Base-by-base conservation (phyloP, 2,329 filamentous ascomycete species). In the Scortechinia acanthostroma region DNA sequence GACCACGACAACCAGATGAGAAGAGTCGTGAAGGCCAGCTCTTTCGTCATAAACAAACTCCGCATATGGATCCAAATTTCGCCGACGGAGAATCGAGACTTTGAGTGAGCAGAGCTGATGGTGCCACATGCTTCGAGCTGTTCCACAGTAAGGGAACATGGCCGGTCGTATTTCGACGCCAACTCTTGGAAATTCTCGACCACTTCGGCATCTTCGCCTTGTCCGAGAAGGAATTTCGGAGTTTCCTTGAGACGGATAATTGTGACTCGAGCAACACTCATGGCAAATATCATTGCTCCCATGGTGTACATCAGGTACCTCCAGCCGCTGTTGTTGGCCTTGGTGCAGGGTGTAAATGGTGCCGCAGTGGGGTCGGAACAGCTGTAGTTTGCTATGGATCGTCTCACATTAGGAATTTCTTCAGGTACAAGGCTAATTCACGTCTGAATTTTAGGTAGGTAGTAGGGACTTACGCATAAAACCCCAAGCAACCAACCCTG, bases 1-100 rank as follows among this genome's bases (percentile, higher is more conserved):
- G 76, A 70, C 85, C 85, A 89, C 0, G 77, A 82, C 4, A 84
- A 55, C 76, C 81, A 86, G 49, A 88, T 78, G 47, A 88, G 62
- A 0, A 64, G 49, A 0, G 83, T 89, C 0, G 77, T 83, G 2
- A 80, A 55, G 1, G 65, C 76, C 46, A 88, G 76, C 46, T 69
- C 73, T 44, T 59, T 73, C 1, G 80, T 86, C 0, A 66, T 63
- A 53, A 84, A 89, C 1, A 90, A 71, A 2, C 83, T 84, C 15
- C 69, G 66, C 20, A 89, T 55, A 54, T 90, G 85, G 17, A 72
- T 53, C 3, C 58, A 49, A 3, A 65, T 57, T 42, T 67, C 58
- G 10, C 13, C 35, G 6, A 19, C 14, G 13, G 35, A 40, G 10
- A 40, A 19, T 3, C 57, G 48, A 22, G 49, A 58, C 44, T 56